phyloP scores from a whole-genome alignment of 2,329 filamentous ascomycete species.

The Cladosporium velox region DNA sequence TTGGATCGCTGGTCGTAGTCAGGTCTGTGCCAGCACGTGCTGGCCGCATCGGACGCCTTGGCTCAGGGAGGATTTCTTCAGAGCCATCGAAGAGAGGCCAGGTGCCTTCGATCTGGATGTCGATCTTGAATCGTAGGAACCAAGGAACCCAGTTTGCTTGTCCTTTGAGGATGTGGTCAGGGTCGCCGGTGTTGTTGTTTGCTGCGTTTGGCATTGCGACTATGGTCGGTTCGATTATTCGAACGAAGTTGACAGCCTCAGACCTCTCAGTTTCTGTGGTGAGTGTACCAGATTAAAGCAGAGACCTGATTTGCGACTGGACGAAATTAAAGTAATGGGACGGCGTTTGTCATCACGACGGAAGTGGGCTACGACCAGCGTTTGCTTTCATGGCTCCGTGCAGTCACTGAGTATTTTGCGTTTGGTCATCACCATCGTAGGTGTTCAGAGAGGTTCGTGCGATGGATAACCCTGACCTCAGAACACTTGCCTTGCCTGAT shows the following conservation, averaged over 20 bases:
- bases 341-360: neutral
- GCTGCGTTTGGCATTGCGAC: neutral
- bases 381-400: neutral
- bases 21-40: no score
- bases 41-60: no score
- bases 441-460: no score
- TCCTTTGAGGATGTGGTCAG: neutral
- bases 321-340: neutral
- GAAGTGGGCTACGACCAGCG: neutral
- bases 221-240: neutral
- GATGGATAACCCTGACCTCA: no score
- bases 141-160: neutral
- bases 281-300: neutral
- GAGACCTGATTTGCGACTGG: neutral
- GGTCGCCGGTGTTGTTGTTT: neutral
- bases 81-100: no score
- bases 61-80: no score
- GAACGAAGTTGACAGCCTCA: neutral
- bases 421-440: no score
- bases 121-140: no score
- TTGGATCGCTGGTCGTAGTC: no score
- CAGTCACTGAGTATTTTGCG: neutral
- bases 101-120: no score
- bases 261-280: neutral
- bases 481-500: no score